Conservation (phyloP, 257 asterid genomes). For the Mitragyna speciosa region DNA sequence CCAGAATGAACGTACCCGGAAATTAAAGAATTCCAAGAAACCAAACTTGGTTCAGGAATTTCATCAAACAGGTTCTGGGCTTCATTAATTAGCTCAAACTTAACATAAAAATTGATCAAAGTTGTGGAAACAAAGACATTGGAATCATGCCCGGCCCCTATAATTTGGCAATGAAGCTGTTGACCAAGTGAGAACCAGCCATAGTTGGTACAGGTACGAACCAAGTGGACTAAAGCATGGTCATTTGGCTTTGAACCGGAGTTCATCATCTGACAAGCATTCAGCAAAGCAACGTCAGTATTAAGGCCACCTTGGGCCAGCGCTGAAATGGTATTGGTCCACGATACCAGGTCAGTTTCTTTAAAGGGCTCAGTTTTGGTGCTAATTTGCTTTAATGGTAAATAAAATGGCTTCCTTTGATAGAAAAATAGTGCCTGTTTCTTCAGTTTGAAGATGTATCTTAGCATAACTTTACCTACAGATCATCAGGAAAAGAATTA, state of each 20-base stretch:
- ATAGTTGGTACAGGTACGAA: conserved; percentile 43
- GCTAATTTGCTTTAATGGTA: conserved; percentile 16
- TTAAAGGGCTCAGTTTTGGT: conserved; percentile 13
- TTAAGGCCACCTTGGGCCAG: conserved; percentile 17
- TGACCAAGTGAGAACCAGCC: conserved; percentile 49
- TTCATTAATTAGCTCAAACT: conserved; percentile 36
- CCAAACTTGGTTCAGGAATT: conserved; percentile 66
- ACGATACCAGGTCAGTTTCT: conserved; percentile 16
- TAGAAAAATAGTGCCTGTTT: not conserved
- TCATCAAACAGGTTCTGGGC: conserved; percentile 60
- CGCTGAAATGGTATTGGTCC: conserved; percentile 11
- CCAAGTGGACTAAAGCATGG: conserved; percentile 47
- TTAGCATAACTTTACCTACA: conserved; percentile 4
- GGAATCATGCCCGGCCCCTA: conserved; percentile 48
- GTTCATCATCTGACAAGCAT: conserved; percentile 34
- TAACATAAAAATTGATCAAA: conserved; percentile 47
- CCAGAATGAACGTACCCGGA: conserved; percentile 73
- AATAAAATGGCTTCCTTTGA: not conserved
- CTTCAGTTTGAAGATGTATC: conserved; percentile 8
- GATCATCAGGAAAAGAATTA: not conserved
- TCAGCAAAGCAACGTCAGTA: conserved; percentile 27
- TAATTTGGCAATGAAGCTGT: conserved; percentile 57
- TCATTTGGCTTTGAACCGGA: conserved; percentile 43
- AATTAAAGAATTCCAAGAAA: conserved; percentile 83
- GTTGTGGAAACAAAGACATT: conserved; percentile 49